phyloP scores from a whole-genome alignment of 2,329 filamentous ascomycete species.

The Penicillium oxalicum region DNA sequence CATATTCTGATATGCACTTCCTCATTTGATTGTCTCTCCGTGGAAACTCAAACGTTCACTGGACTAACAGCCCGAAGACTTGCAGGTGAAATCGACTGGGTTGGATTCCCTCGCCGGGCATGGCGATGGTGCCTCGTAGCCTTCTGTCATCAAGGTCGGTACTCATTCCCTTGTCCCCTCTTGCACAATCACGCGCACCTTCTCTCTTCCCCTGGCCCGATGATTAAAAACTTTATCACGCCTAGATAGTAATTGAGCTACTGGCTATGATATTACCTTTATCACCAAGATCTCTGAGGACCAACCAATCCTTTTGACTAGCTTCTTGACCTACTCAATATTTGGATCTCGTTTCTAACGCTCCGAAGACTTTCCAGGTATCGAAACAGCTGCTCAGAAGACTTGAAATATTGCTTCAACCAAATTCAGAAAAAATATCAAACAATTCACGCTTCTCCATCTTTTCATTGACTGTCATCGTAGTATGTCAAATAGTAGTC shows the following conservation, averaged over 20 bases:
- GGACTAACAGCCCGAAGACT: conserved; percentile 24
- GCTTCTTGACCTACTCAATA: conserved; percentile 7
- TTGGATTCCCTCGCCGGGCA: not conserved
- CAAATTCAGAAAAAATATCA: not conserved
- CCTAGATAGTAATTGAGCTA: conserved; percentile 66
- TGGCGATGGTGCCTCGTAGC: not conserved
- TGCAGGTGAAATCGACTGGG: not conserved
- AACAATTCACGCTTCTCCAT: no score
- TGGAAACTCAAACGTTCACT: conserved; percentile 3
- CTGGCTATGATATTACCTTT: conserved; percentile 50
- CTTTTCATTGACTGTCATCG: no score
- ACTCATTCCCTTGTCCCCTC: not conserved
- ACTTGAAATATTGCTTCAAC: not conserved
- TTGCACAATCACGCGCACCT: not conserved
- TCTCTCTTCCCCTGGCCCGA: conserved; percentile 40
- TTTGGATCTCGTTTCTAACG: conserved; percentile 20
- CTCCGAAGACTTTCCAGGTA: conserved; percentile 7
- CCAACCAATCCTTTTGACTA: conserved; percentile 16
- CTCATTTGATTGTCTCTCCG: conserved; percentile 1
- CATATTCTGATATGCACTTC: conserved; percentile 77
- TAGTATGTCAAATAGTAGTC: no score
- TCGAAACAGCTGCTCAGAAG: not conserved
- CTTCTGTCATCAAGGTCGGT: not conserved
- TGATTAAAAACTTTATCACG: conserved; percentile 58
- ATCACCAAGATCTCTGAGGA: conserved; percentile 67